These are phyloP conservation scores for Lithospermum erythrorhizon DNA, from an alignment of 257 asterid species.

Conservation along the genomic window DNA sequence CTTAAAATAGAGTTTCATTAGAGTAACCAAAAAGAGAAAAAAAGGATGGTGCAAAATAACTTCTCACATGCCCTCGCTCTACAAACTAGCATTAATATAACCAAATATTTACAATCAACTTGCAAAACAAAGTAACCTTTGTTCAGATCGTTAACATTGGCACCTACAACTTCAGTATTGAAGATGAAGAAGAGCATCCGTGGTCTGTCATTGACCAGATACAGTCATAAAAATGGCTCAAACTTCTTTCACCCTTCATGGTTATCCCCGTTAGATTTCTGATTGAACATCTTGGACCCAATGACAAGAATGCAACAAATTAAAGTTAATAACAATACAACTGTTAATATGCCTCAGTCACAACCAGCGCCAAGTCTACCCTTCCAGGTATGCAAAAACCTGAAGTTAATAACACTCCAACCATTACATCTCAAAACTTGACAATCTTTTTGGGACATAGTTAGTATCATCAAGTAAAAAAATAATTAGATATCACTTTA, in stretches of 20 bases:
- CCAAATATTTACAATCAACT: slow-evolving; percentile 3
- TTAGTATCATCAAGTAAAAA: too few species aligned
- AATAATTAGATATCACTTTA: too few species aligned
- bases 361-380: too few species aligned
- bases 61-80: too few species aligned
- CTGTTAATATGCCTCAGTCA: slow-evolving; percentile 42
- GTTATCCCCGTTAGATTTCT: slow-evolving; percentile 60
- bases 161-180: slow-evolving; percentile 75
- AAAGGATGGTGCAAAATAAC: too few species aligned
- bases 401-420: too few species aligned
- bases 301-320: slow-evolving; percentile 41
- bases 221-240: slow-evolving; percentile 66
- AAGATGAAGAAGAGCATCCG: slow-evolving; percentile 88
- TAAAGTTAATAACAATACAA: slow-evolving; percentile 23
- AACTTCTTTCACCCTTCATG: slow-evolving; percentile 62
- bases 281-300: slow-evolving; percentile 74
- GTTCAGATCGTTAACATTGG: slow-evolving; percentile 80
- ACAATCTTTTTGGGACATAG: too few species aligned
- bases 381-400: too few species aligned
- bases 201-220: slow-evolving; percentile 70
- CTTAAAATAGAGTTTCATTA: too few species aligned
- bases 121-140: slow-evolving; percentile 92
- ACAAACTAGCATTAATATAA: not conserved
- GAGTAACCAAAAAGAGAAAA: too few species aligned
- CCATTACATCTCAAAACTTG: too few species aligned